Evolutionary conservation across 371 early-diverging fungal genomes (phyloP).

Genomic region (Mucor racemosus): DNA sequence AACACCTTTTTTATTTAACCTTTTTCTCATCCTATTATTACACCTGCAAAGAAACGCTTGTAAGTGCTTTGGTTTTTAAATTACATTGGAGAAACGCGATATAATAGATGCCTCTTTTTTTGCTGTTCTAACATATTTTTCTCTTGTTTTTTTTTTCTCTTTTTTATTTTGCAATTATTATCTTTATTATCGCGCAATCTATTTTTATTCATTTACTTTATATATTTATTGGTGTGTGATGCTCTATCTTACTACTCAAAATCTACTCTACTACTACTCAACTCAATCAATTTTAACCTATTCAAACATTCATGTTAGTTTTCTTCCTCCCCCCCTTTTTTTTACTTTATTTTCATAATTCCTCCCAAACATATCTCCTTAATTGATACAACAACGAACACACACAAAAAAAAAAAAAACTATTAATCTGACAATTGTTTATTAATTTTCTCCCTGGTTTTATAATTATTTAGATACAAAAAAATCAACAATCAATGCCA

Average conservation of each 20-base stretch:
- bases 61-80: constrained; percentile 1
- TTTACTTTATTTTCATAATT: neutral
- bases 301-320: constrained; percentile 16
- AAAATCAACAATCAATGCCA: neutral
- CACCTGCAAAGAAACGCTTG: constrained; percentile 2
- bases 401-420: neutral
- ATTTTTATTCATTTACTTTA: neutral
- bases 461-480: neutral
- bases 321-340: neutral
- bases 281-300: neutral
- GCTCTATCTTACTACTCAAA: neutral
- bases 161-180: neutral
- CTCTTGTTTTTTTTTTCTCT: neutral
- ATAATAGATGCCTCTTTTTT: neutral
- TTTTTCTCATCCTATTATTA: neutral
- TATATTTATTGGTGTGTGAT: constrained; percentile 3
- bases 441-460: neutral
- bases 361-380: neutral
- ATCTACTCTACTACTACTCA: constrained; percentile 5
- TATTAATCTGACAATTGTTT: neutral
- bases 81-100: neutral
- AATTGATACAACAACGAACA: too few species aligned
- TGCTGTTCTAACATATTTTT: neutral
- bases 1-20: neutral
- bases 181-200: constrained; percentile 4